Percentiles rank a stretch among this genome's conserved stretches.
Evolutionary conservation across 345 rosid genomes (phyloP).

Genomic region (Populus alba): DNA sequence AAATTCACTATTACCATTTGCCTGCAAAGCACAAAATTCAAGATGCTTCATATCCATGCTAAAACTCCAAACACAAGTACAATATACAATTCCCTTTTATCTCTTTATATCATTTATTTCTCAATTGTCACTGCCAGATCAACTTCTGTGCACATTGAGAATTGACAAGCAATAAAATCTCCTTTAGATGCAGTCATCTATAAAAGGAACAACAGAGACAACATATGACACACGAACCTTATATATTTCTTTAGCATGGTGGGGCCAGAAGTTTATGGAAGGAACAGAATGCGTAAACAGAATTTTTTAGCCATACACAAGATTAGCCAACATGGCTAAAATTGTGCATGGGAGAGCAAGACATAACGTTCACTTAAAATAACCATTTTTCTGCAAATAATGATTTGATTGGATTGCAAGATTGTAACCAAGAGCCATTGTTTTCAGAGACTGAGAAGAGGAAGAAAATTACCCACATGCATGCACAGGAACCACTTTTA

Average conservation of each 20-base stretch:
- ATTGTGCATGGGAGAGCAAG: background rate
- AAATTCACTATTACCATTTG: background rate
- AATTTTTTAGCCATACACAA: background rate
- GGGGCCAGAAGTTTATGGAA: background rate
- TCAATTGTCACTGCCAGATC: background rate
- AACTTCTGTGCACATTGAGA: background rate
- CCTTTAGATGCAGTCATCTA: background rate
- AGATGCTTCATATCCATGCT: background rate
- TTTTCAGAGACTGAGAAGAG: background rate
- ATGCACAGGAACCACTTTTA: conserved; percentile 79
- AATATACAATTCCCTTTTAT: background rate
- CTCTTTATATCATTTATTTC: background rate
- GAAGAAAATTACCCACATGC: conserved; percentile 73
- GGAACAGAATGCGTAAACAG: background rate
- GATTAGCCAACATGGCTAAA: background rate
- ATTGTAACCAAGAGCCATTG: background rate
- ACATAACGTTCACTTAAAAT: background rate
- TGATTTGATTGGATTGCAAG: background rate
- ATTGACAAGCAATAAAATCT: background rate
- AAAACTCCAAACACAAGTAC: background rate
- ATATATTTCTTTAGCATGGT: background rate
- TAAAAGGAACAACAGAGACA: background rate
- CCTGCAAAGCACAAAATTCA: background rate
- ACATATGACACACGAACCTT: background rate
- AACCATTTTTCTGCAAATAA: background rate